Evolutionary conservation across 2,329 filamentous ascomycete genomes (phyloP).

Genomic region (Emmonsiellopsis sp.): DNA sequence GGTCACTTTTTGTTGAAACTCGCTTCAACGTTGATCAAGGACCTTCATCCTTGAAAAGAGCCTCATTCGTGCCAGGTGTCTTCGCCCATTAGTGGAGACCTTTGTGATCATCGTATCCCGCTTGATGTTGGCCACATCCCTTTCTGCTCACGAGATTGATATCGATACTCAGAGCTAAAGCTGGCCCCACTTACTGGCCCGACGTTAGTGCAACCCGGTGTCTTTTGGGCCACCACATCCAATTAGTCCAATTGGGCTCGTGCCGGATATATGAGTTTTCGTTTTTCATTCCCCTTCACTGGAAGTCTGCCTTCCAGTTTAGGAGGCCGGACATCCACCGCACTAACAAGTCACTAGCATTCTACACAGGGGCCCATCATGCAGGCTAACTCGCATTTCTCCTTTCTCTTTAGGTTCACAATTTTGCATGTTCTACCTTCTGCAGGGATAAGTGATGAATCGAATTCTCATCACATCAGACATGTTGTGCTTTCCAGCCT

Average conservation of each 20-base stretch:
- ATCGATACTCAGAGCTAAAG: slow-evolving; percentile 1
- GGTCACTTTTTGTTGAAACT: slow-evolving; percentile 4
- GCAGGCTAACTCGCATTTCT: neutral
- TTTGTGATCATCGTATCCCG: slow-evolving; percentile 3
- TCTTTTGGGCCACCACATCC: neutral
- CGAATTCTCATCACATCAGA: neutral
- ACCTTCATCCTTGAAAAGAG: slow-evolving; percentile 22
- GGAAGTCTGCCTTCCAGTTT: neutral
- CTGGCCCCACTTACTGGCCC: neutral
- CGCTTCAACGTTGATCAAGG: slow-evolving; percentile 5
- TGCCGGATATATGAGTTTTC: neutral
- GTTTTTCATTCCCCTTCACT: neutral
- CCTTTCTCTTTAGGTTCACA: neutral
- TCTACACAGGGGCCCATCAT: neutral
- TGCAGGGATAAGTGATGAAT: neutral
- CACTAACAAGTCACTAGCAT: neutral
- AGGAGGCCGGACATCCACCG: neutral
- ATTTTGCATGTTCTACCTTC: neutral
- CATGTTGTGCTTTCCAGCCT: neutral
- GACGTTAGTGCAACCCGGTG: neutral
- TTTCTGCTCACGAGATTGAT: slow-evolving; percentile 13
- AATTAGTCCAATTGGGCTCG: neutral
- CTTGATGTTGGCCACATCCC: slow-evolving; percentile 10
- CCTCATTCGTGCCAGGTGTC: slow-evolving; percentile 28
- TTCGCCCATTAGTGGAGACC: slow-evolving; percentile 22